Base-by-base conservation (phyloP, 331 rosid genomes). In the Quercus lobata region DNA sequence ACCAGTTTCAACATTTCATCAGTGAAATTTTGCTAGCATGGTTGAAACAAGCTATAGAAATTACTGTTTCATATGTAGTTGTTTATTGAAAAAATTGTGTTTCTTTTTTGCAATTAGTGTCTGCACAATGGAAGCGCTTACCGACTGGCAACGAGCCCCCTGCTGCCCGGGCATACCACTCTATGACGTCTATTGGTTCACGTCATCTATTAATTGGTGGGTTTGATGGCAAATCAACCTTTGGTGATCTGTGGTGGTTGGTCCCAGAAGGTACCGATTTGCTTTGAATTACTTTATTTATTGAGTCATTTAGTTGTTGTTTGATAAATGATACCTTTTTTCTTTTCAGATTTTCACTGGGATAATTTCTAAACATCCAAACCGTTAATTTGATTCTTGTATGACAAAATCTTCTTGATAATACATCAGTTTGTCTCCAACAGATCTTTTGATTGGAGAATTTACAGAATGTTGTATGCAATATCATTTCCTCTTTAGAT, bases 91-190 rank as follows among this genome's bases (percentile, higher is more conserved):
- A 68, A 11, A 17, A 32, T 73, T 69, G 12, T 69, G 1, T 68
- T 44, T 41, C 46, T 78, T 49, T 84, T 72, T 77, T 71, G 72
- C 44, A 57, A 78, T 22, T 82, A 95, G 99, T 93, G 69, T 93
- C 98, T 29, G 99, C 93, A 73, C 98, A 93, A 68, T 95, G 99
- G 98, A 95, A 93, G 87, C 96, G 98, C 79, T 83, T 95, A 65
- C 89, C 92, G 57, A 81, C 81, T 55, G 96, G 94, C 72, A 95
- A 86, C 76, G 99, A 93, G 82, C 86, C 94, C 66, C 99, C 99
- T 84, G 88, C 97, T 70, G 96, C 98, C 76, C 94, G 99, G 78
- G 99, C 99, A 53, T 95, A 95, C 89, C 99, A 95, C 86, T 90
- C 98, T 16, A 82, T 95, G 87, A 91, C 91, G 8, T 66, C 82